Percentiles rank a stretch among this genome's conserved stretches.
phyloP scores from a whole-genome alignment of 352 stramenopile species.

The Thalassiosira livingstoniorum region DNA sequence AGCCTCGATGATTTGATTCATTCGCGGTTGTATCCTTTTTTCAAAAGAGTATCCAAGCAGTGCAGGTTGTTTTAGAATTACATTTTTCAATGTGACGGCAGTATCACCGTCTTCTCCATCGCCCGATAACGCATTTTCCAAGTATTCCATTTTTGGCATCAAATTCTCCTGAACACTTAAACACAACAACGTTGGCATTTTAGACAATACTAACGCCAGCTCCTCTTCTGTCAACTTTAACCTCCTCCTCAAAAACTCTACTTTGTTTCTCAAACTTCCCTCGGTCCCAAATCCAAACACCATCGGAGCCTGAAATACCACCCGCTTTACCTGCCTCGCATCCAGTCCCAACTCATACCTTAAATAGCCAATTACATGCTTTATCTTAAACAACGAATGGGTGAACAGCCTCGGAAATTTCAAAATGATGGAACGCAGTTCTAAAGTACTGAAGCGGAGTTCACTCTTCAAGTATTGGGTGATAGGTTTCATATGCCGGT shows the following conservation, averaged over 20 bases:
- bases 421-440: conserved; percentile 69
- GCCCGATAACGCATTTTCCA: conserved; percentile 43
- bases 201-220: conserved; percentile 63
- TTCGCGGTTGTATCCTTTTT: conserved; percentile 70
- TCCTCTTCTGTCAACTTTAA: conserved; percentile 47
- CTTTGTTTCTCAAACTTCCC: conserved; percentile 63
- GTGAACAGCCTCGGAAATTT: conserved; percentile 77
- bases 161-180: conserved; percentile 69
- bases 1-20: conserved; percentile 61
- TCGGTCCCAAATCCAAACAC: conserved; percentile 63
- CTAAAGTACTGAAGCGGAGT: conserved; percentile 60
- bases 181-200: conserved; percentile 73
- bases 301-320: conserved; percentile 79
- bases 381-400: conserved; percentile 75
- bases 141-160: conserved; percentile 73
- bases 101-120: neutral
- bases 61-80: conserved; percentile 66
- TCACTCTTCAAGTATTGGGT: conserved; percentile 73
- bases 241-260: conserved; percentile 63
- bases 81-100: conserved; percentile 44
- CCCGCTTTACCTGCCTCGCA: conserved; percentile 66
- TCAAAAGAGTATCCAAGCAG: conserved; percentile 81
- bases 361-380: conserved; percentile 73
- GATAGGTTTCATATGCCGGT: conserved; percentile 77
- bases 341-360: conserved; percentile 71